Evolutionary conservation across 2,329 filamentous ascomycete species (phyloP), one percentile per base, ranked within the genome.

Genomic region (Ophiostoma populinum): DNA sequence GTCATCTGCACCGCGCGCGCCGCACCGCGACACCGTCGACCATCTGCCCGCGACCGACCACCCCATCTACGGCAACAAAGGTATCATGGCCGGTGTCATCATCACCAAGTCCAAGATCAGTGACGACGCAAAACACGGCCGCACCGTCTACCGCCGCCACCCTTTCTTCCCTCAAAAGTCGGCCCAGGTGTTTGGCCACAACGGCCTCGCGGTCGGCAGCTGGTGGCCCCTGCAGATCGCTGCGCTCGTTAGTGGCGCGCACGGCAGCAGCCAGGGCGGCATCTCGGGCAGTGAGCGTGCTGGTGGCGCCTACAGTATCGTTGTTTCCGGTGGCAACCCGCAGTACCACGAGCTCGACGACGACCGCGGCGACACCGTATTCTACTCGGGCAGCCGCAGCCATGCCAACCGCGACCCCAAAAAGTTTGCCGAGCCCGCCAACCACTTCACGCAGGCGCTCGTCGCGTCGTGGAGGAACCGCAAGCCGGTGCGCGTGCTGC

Each of bases 221-320:
- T 74, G 69, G 68, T 73, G 59, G 57, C 65, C 68, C 0, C 54
- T 55, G 1, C 67, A 69, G 40, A 50, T 65, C 1, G 60, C 55
- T 8, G 57, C 63, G 0, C 47, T 70, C 0, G 59, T 63, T 10
- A 58, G 65, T 36, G 67, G 69, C 4, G 67, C 63, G 0, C 70
- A 74, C 42, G 68, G 65, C 2, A 41, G 49, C 1, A 41, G 53
- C 0, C 55, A 63, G 44, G 59, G 52, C 3, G 67, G 66, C 3
- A 75, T 77, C 24, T 57, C 49, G 15, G 68, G 70, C 3, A 52
- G 52, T 6, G 45, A 42, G 1, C 28, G 21, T 7, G 45, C 45
- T 0, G 30, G 51, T 1, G 70, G 70, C 1, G 65, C 67, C 0
- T 66, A 56, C 32, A 70, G 64, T 0, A 60, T 75, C 24, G 59